These are phyloP conservation scores for Botryosphaeria dothidea DNA, from an alignment of 2,329 filamentous ascomycete species.

Conservation along the genomic window DNA sequence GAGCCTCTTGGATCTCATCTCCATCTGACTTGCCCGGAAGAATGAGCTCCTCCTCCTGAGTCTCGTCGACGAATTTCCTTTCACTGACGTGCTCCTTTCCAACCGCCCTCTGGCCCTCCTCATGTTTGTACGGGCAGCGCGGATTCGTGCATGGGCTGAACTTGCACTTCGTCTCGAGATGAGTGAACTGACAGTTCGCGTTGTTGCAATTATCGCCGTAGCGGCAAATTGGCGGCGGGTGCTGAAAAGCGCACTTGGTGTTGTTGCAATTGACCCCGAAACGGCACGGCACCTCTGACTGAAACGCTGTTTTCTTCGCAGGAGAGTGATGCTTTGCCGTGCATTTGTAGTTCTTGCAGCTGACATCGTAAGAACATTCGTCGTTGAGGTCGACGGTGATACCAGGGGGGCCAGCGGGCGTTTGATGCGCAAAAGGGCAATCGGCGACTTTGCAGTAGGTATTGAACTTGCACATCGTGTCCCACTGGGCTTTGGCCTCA, in stretches of 20 bases:
- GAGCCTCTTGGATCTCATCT: not conserved
- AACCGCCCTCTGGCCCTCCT: conserved; percentile 79
- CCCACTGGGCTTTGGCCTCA: conserved; percentile 56
- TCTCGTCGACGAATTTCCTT: conserved; percentile 79
- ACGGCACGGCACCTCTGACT: conserved; percentile 83
- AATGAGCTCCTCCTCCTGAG: conserved; percentile 69
- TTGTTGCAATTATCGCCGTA: conserved; percentile 88
- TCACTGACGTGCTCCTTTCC: conserved; percentile 75
- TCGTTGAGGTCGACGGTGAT: conserved; percentile 77
- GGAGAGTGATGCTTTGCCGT: conserved; percentile 90
- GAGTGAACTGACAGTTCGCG: conserved; percentile 84
- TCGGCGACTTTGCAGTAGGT: conserved; percentile 83
- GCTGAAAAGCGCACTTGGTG: conserved; percentile 81
- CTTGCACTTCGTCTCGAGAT: conserved; percentile 80
- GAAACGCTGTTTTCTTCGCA: conserved; percentile 73
- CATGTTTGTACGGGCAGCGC: conserved; percentile 86
- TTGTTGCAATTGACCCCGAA: conserved; percentile 89
- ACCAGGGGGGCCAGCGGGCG: conserved; percentile 80
- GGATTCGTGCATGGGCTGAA: conserved; percentile 90
- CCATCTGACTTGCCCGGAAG: conserved; percentile 51
- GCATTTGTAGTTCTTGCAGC: conserved; percentile 96
- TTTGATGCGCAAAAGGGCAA: conserved; percentile 93
- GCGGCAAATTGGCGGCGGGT: conserved; percentile 86
- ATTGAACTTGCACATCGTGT: conserved; percentile 86
- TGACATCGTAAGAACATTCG: conserved; percentile 79